Evolutionary conservation across 352 stramenopile genomes (phyloP).

Genomic region (Globisporangium cederbergense): DNA sequence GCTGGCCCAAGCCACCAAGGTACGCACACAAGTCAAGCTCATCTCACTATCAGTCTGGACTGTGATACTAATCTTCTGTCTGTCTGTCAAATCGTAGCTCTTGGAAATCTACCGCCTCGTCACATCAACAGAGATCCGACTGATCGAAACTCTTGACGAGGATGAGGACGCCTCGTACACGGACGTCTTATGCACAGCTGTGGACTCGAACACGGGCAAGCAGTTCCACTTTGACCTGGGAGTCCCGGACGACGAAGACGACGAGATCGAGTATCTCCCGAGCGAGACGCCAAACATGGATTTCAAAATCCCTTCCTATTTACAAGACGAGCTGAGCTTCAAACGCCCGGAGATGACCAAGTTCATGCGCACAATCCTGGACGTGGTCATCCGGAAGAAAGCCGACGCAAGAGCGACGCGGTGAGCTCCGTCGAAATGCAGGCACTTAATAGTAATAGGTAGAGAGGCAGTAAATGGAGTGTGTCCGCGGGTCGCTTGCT

Average conservation of each 20-base stretch:
- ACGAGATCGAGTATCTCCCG: conserved; percentile 81
- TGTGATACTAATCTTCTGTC: neutral
- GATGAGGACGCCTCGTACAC: conserved; percentile 50
- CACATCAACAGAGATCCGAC: conserved; percentile 69
- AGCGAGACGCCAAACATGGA: conserved; percentile 49
- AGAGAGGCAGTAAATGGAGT: conserved; percentile 7
- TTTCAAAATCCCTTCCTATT: conserved; percentile 66
- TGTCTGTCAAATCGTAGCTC: conserved; percentile 37
- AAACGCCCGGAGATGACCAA: conserved; percentile 77
- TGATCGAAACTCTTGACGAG: conserved; percentile 62
- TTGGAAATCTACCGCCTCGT: conserved; percentile 75
- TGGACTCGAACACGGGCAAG: conserved; percentile 61
- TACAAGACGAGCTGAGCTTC: conserved; percentile 82
- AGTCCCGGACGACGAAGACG: conserved; percentile 51
- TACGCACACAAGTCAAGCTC: conserved; percentile 13
- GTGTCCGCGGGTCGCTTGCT: conserved; percentile 7
- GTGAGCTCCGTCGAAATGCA: conserved; percentile 8
- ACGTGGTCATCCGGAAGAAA: conserved; percentile 80
- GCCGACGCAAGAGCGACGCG: conserved; percentile 20
- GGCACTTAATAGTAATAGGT: conserved; percentile 12
- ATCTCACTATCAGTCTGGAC: neutral
- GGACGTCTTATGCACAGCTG: conserved; percentile 63
- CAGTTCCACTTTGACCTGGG: conserved; percentile 76
- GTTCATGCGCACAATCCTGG: conserved; percentile 79
- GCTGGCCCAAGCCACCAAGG: conserved; percentile 71